Conservation (phyloP, 2,329 filamentous ascomycete genomes). For the Cryphonectria parasitica region DNA sequence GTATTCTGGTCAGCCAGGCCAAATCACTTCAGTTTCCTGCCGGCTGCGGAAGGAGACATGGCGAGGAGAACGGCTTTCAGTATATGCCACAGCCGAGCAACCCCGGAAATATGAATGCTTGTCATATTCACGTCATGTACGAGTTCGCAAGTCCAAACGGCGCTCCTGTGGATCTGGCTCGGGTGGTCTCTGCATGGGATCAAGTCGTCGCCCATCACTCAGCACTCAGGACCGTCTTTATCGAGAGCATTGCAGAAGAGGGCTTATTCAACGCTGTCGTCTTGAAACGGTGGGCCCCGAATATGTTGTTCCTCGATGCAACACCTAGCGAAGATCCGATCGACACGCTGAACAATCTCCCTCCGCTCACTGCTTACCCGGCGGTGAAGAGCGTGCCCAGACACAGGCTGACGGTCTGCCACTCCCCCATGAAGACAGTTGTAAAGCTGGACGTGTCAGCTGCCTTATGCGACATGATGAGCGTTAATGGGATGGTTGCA, state of each 20-base stretch:
- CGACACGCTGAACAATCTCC: constrained; percentile 46
- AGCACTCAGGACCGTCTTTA: constrained; percentile 55
- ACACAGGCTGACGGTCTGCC: constrained; percentile 56
- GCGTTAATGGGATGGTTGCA: constrained; percentile 50
- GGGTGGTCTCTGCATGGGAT: constrained; percentile 55
- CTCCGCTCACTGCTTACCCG: constrained; percentile 43
- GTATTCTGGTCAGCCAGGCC: constrained; percentile 52
- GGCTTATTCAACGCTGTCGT: constrained; percentile 56
- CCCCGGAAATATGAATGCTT: constrained; percentile 41
- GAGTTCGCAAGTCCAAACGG: constrained; percentile 47
- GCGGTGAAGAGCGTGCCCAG: constrained; percentile 45
- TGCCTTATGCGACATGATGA: constrained; percentile 54
- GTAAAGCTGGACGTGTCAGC: constrained; percentile 56
- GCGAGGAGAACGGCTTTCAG: constrained; percentile 8
- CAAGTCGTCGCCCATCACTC: constrained; percentile 50
- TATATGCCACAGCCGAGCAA: constrained; percentile 19
- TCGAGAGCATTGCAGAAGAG: constrained; percentile 52
- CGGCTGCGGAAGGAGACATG: constrained; percentile 7
- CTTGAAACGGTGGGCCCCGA: constrained; percentile 50
- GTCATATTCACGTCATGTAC: constrained; percentile 52
- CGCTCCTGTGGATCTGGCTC: constrained; percentile 45
- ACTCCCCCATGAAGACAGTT: constrained; percentile 47
- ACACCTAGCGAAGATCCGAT: constrained; percentile 44
- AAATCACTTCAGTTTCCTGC: constrained; percentile 31
- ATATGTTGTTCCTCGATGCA: constrained; percentile 58